Conservation (phyloP, 2,329 filamentous ascomycete genomes). For the Diaporthe aspalathi region DNA sequence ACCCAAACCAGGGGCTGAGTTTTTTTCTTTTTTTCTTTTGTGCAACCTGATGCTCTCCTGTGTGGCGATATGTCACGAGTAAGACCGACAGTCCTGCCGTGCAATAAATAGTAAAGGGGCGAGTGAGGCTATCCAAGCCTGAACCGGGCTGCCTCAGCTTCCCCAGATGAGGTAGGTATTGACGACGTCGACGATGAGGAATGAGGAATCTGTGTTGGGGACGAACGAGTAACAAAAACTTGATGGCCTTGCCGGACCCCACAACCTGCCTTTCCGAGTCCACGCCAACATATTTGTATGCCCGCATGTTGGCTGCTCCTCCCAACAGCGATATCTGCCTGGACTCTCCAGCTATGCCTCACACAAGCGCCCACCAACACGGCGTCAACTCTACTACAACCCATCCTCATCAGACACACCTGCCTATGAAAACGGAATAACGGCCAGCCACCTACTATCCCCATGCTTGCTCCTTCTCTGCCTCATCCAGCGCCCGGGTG, state of each 20-base stretch:
- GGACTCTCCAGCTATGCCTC: neutral
- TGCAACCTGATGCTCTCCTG: neutral
- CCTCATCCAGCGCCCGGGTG: constrained; percentile 30
- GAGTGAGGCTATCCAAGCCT: neutral
- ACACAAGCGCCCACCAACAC: constrained; percentile 15
- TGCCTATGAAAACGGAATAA: neutral
- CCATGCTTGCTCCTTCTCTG: constrained; percentile 9
- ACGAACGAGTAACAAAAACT: neutral
- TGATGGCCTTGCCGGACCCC: neutral
- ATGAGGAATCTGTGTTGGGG: neutral
- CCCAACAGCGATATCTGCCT: no score
- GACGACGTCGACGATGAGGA: neutral
- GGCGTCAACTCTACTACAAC: neutral
- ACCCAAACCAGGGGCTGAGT: neutral
- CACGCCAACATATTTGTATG: constrained; percentile 30
- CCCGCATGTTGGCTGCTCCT: neutral
- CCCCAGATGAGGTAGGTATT: neutral
- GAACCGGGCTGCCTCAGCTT: constrained; percentile 5
- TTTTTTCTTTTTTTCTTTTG: no score
- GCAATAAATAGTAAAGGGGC: neutral
- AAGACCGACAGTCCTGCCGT: constrained; percentile 1
- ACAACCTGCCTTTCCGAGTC: neutral
- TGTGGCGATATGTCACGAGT: constrained; percentile 1
- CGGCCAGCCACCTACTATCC: neutral
- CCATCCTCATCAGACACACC: neutral